Evolutionary conservation across 495 filamentous ascomycete genomes (phyloP).

Genomic region (Neurospora tetrasperma): DNA sequence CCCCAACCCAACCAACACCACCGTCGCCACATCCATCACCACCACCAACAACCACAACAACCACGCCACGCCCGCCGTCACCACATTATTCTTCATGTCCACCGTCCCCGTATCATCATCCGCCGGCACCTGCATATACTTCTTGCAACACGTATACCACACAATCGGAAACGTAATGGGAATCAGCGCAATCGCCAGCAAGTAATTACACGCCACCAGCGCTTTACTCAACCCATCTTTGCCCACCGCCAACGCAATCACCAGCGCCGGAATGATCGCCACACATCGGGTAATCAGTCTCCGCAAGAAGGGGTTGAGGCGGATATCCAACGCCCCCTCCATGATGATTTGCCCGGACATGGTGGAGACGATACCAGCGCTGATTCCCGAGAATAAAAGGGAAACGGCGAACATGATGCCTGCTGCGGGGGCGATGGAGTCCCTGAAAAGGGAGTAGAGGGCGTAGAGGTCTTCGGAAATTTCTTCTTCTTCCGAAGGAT

Average conservation of each 20-base stretch:
- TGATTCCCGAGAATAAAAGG: constrained; percentile 41
- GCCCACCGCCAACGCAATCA: constrained; percentile 65
- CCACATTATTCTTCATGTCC: constrained; percentile 5
- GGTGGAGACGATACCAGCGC: constrained; percentile 49
- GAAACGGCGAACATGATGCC: constrained; percentile 48
- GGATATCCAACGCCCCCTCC: constrained; percentile 46
- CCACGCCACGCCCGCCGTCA: constrained; percentile 7
- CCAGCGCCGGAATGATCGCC: constrained; percentile 65
- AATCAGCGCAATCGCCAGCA: constrained; percentile 34
- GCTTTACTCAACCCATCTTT: constrained; percentile 31
- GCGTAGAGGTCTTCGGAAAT: constrained; percentile 51
- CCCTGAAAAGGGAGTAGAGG: constrained; percentile 54
- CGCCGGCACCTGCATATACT: constrained; percentile 34
- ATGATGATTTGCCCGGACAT: constrained; percentile 51
- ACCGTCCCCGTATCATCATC: not conserved
- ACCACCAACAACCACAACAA: constrained; percentile 11
- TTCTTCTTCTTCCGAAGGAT: not conserved
- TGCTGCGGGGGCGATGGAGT: constrained; percentile 50
- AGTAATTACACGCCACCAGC: constrained; percentile 34
- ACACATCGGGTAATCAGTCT: constrained; percentile 47
- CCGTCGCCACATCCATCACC: constrained; percentile 14
- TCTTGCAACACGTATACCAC: constrained; percentile 33
- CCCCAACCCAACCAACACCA: constrained; percentile 12
- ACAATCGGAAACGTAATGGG: constrained; percentile 38
- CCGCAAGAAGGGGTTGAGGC: constrained; percentile 38